A percentile compares a stretch with the other conserved stretches of the same genome.
Conservation (phyloP, 1,284 basidiomycete genomes). For the Puccinia coronata region DNA sequence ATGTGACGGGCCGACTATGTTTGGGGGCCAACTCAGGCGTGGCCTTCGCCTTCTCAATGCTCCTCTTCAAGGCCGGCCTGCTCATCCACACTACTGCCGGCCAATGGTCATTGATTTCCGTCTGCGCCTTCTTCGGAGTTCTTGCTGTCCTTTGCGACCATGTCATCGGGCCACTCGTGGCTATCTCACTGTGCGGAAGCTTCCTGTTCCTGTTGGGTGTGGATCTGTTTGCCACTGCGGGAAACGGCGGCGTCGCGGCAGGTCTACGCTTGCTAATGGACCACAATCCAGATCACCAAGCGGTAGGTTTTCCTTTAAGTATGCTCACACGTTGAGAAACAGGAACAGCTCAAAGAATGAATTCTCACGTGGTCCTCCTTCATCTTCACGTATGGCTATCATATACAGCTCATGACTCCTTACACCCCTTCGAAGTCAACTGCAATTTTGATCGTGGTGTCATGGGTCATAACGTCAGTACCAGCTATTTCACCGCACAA, state of each 20-base stretch:
- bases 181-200: slow-evolving; percentile 8
- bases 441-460: slow-evolving; percentile 2
- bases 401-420: background rate
- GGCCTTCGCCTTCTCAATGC: slow-evolving; percentile 16
- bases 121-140: slow-evolving; percentile 5
- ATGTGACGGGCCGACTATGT: slow-evolving; percentile 29
- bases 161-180: slow-evolving; percentile 11
- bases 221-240: slow-evolving; percentile 6
- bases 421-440: slow-evolving; percentile 29
- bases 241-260: background rate
- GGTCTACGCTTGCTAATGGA: slow-evolving; percentile 17
- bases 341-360: background rate
- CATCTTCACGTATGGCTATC: background rate
- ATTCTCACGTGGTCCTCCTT: background rate
- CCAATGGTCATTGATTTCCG: slow-evolving; percentile 13
- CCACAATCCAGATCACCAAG: slow-evolving; percentile 35
- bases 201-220: slow-evolving; percentile 14
- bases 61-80: slow-evolving; percentile 24
- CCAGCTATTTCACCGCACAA: no score
- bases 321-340: no score
- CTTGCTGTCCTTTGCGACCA: slow-evolving; percentile 16
- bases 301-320: background rate
- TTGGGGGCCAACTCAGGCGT: slow-evolving; percentile 21
- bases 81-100: slow-evolving; percentile 7
- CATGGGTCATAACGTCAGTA: slow-evolving; percentile 21